These are phyloP conservation scores for Candida chauliodis DNA, from an alignment of 805 yeast genomes.

Conservation along the genomic window DNA sequence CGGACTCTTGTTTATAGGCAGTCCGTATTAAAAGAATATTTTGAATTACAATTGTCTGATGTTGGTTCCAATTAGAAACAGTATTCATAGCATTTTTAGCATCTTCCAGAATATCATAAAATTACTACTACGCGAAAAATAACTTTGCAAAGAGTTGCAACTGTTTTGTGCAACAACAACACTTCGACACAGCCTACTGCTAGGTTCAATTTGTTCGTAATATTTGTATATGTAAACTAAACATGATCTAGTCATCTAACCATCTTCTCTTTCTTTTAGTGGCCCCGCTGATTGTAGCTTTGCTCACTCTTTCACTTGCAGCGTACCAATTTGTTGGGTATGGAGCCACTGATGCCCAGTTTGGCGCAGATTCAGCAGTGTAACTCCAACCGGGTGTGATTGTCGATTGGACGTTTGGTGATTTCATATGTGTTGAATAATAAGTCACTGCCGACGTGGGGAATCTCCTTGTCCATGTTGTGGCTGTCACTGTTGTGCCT, in stretches of 20 bases:
- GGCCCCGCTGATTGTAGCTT: constrained; percentile 34
- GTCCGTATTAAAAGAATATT: too few species aligned
- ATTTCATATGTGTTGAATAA: constrained; percentile 43
- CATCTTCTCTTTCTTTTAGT: constrained; percentile 36
- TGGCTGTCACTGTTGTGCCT: constrained; percentile 59
- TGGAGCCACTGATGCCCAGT: constrained; percentile 70
- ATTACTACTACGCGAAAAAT: too few species aligned
- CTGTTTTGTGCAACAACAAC: too few species aligned
- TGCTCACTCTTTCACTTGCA: constrained; percentile 50
- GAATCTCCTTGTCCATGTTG: constrained; percentile 61
- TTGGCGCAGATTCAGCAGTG: constrained; percentile 56
- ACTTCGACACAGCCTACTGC: too few species aligned
- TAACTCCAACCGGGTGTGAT: constrained; percentile 84
- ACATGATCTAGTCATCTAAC: constrained; percentile 23
- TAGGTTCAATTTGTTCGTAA: too few species aligned
- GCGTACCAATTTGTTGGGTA: constrained; percentile 63
- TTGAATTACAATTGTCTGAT: too few species aligned
- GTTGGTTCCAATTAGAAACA: too few species aligned
- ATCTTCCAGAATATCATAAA: too few species aligned
- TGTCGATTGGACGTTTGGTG: constrained; percentile 58
- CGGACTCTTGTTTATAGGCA: too few species aligned
- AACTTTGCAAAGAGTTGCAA: too few species aligned
- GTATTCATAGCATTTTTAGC: too few species aligned
- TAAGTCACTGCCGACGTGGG: constrained; percentile 63
- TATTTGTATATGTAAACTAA: too few species aligned